Base-by-base conservation (phyloP, 495 filamentous ascomycete genomes). In the Trichodelitschia bisporula region DNA sequence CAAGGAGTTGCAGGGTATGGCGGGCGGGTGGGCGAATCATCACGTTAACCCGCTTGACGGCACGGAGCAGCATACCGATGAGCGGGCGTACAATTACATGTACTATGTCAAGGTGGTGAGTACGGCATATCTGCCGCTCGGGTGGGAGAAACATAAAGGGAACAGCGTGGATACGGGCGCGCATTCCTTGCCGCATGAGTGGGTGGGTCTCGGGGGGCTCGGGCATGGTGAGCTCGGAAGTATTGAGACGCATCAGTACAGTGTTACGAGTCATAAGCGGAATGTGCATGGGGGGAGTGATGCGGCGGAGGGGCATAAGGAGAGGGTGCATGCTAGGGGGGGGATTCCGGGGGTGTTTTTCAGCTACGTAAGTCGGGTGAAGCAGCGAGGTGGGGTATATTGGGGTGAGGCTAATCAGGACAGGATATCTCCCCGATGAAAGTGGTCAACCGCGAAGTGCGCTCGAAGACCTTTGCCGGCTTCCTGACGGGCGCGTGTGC, bases 381-480 rank as follows among this genome's bases (percentile, higher is more conserved):
- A 8, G 10, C 9, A 4, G 8, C 9, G 14, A 12, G 14, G 16
- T 20, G 10, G 10, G 16, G 19, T 25, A 4, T 11, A 16, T 32
- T 4, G 17, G 14, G 29, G 8, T 13, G 14, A 15, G n/a, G 12
- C 4, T 10, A 12, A 8, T 10, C 8, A 11, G 13, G 14, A 18
- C 35, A 80, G 72, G 86, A 99, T 47, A 95, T 99, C 53, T 95
- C 86, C 2, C 86, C 86, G 18, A 95, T 99, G 89, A 99, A 95
- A 54, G 89, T 99, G 26, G 75, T 99, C 56, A 99, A 95, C 58
- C 69, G 80, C 24, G 86, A 99, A 57, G 74, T 73, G 37, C 68
- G 78, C 13, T 54, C 68, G 12, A 93, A 93, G 56, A 68, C 70
- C 11, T 84, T 95, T 49, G 64, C 75, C 1, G 73, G 76, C 3